These are phyloP conservation scores for Phytophthora fragariae DNA, from an alignment of 352 stramenopile species.

Conservation along the genomic window DNA sequence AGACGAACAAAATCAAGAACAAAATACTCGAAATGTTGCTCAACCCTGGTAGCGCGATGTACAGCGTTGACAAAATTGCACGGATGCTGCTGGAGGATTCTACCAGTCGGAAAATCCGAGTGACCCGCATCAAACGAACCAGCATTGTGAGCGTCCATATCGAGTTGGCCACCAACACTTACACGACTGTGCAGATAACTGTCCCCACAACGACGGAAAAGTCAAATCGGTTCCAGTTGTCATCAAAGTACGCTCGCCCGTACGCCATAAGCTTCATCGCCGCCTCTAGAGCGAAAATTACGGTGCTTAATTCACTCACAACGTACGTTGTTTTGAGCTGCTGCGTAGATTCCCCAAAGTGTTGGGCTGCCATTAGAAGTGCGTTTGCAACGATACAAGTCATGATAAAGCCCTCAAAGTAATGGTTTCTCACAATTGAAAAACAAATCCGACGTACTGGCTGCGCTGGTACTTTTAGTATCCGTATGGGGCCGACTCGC, in stretches of 20 bases:
- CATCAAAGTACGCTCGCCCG: constrained; percentile 73
- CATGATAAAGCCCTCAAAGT: constrained; percentile 90
- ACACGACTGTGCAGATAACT: constrained; percentile 54
- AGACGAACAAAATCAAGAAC: constrained; percentile 94
- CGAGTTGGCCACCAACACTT: constrained; percentile 48
- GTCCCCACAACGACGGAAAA: constrained; percentile 77
- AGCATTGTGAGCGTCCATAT: constrained; percentile 78
- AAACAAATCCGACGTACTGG: constrained; percentile 63
- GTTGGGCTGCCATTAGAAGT: constrained; percentile 82
- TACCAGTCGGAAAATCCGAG: constrained; percentile 77
- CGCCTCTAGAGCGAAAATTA: constrained; percentile 88
- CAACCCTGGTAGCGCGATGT: constrained; percentile 84
- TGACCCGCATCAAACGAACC: constrained; percentile 90
- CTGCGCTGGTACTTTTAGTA: constrained; percentile 52
- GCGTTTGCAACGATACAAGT: constrained; percentile 90
- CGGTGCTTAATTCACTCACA: constrained; percentile 85
- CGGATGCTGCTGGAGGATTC: constrained; percentile 84
- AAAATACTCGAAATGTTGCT: constrained; percentile 91
- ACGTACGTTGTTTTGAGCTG: constrained; percentile 56
- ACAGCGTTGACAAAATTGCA: constrained; percentile 89
- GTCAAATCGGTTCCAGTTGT: constrained; percentile 90
- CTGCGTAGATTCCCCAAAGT: constrained; percentile 73
- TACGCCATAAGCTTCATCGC: constrained; percentile 87
- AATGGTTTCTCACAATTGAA: constrained; percentile 53
- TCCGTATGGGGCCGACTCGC: constrained; percentile 58